Percentiles rank a stretch among this genome's conserved stretches.
Evolutionary conservation across 495 filamentous ascomycete species (phyloP).

Genomic region (Lasiosphaeria hispida): DNA sequence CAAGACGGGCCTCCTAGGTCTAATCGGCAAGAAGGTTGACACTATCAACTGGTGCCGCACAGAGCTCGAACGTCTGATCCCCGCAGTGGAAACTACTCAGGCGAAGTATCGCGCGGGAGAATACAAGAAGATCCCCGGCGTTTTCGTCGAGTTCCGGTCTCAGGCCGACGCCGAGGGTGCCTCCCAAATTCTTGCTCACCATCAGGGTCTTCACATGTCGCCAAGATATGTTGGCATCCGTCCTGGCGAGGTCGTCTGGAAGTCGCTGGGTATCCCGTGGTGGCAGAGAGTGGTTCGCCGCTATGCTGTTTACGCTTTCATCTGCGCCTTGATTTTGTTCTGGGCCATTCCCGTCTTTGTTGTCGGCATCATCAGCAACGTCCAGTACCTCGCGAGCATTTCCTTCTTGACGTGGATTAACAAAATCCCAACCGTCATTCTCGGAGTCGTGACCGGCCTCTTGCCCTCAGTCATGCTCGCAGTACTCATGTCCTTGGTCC

Average conservation of each 20-base stretch:
- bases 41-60: constrained; percentile 89
- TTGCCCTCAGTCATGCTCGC: constrained; percentile 77
- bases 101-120: constrained; percentile 68
- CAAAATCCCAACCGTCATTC: constrained; percentile 64
- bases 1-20: constrained; percentile 66
- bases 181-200: constrained; percentile 81
- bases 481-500: constrained; percentile 85
- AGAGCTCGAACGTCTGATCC: constrained; percentile 77
- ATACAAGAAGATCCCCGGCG: constrained; percentile 64
- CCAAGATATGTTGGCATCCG: constrained; percentile 84
- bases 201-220: constrained; percentile 89
- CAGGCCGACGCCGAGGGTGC: constrained; percentile 84
- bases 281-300: constrained; percentile 76
- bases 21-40: constrained; percentile 89
- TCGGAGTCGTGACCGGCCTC: constrained; percentile 82
- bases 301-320: constrained; percentile 65
- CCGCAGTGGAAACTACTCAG: constrained; percentile 75
- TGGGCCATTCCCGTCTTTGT: constrained; percentile 91
- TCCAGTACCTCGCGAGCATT: constrained; percentile 61
- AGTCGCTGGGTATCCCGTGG: constrained; percentile 82
- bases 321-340: constrained; percentile 82
- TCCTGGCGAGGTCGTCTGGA: constrained; percentile 87
- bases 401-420: constrained; percentile 74
- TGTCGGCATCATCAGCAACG: constrained; percentile 85
- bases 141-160: constrained; percentile 84